A percentile compares a stretch with the other conserved stretches of the same genome.
Conservation (phyloP, 495 filamentous ascomycete genomes). For the Hypoxylon intermedium region DNA sequence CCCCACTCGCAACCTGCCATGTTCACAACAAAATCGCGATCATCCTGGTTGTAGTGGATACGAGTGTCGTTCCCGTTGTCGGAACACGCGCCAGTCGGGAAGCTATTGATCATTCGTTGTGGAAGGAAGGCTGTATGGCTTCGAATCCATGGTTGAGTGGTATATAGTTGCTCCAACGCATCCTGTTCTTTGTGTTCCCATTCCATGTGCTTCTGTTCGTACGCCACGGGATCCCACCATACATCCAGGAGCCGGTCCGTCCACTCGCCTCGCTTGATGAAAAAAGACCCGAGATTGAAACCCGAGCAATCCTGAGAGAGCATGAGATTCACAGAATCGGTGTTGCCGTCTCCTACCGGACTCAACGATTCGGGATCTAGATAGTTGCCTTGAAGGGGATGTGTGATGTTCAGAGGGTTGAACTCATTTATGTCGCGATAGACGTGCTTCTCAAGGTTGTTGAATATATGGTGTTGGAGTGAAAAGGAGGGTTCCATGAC, state of each 20-base stretch:
- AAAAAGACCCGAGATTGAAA: slow-evolving; percentile 97
- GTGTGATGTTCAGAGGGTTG: slow-evolving; percentile 93
- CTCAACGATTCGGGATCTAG: slow-evolving; percentile 77
- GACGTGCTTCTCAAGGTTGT: slow-evolving; percentile 71
- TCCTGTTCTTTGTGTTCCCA: slow-evolving; percentile 99
- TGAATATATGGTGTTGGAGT: slow-evolving; percentile 88
- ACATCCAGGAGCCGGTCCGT: slow-evolving; percentile 91
- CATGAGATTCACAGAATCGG: slow-evolving; percentile 81
- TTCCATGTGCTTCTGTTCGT: slow-evolving; percentile 98
- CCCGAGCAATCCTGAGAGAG: slow-evolving; percentile 93
- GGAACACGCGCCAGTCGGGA: slow-evolving; percentile 84
- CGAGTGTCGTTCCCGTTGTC: slow-evolving; percentile 74
- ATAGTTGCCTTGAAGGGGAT: slow-evolving; percentile 73
- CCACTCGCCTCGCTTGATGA: slow-evolving; percentile 83
- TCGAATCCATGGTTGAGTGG: slow-evolving; percentile 90
- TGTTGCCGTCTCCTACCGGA: slow-evolving; percentile 73
- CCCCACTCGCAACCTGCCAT: slow-evolving; percentile 99
- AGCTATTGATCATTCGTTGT: slow-evolving; percentile 92
- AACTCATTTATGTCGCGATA: slow-evolving; percentile 97
- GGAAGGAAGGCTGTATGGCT: slow-evolving; percentile 87
- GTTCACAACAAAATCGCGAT: slow-evolving; percentile 95
- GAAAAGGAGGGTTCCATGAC: slow-evolving; percentile 97
- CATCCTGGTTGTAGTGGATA: slow-evolving; percentile 85
- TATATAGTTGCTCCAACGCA: slow-evolving; percentile 90
- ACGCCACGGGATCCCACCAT: slow-evolving; percentile 98